phyloP scores from a whole-genome alignment of 2,329 filamentous ascomycete genomes.

The Myriosclerotinia scirpicola region DNA sequence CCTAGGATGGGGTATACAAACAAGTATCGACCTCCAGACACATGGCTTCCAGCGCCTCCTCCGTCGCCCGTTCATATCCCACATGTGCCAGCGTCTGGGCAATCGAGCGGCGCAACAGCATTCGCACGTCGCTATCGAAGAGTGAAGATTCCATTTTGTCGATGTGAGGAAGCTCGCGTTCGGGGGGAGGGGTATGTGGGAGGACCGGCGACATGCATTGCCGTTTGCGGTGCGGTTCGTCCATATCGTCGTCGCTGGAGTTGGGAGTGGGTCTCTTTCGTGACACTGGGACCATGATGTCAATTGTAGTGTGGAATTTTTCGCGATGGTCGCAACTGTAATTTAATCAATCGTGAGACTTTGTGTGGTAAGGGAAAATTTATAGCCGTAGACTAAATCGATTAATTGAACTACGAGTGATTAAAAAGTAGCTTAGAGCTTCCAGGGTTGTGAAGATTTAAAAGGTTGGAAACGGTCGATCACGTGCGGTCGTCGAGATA shows the following conservation, averaged over 20 bases:
- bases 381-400: not conserved
- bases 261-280: slow-evolving; percentile 36
- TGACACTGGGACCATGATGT: slow-evolving; percentile 27
- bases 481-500: slow-evolving; percentile 10
- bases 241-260: slow-evolving; percentile 34
- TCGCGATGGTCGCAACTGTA: not conserved
- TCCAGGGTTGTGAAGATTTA: not conserved
- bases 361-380: not conserved
- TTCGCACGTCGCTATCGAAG: slow-evolving; percentile 38
- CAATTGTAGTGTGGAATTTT: slow-evolving; percentile 2
- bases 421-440: not conserved
- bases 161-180: slow-evolving; percentile 22
- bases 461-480: not conserved
- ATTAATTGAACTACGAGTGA: not conserved
- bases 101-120: slow-evolving; percentile 54
- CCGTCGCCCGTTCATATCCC: slow-evolving; percentile 56
- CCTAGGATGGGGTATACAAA: slow-evolving; percentile 42
- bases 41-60: slow-evolving; percentile 60
- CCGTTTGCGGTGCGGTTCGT: slow-evolving; percentile 35
- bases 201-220: slow-evolving; percentile 30
- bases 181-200: slow-evolving; percentile 35
- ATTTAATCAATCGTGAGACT: not conserved
- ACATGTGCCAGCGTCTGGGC: slow-evolving; percentile 56
- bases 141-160: slow-evolving; percentile 24
- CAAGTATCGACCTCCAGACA: slow-evolving; percentile 57